Conservation (phyloP, 148 eudicot genomes). For the Rhododendron ferrugineum region DNA sequence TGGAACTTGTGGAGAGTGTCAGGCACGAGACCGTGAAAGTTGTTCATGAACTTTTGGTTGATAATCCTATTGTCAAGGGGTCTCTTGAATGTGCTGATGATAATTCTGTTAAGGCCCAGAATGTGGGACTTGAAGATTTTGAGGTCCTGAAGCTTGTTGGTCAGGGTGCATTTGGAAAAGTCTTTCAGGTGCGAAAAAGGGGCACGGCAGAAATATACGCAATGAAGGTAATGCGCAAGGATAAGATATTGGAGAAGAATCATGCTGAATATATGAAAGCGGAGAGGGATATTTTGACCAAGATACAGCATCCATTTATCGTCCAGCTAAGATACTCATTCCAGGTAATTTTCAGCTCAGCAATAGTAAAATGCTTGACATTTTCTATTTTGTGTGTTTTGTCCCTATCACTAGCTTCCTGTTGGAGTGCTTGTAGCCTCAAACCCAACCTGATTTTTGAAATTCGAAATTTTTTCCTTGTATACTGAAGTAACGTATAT, state of each 20-base stretch:
- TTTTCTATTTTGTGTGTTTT: neutral
- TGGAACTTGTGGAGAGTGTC: slow-evolving; percentile 27
- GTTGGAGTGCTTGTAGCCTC: neutral
- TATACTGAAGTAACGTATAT: neutral
- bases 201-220: slow-evolving; percentile 80
- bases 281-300: slow-evolving; percentile 88
- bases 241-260: slow-evolving; percentile 82
- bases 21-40: slow-evolving; percentile 23
- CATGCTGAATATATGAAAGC: slow-evolving; percentile 93
- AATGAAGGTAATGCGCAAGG: slow-evolving; percentile 97
- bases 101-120: slow-evolving; percentile 25
- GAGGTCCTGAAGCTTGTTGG: slow-evolving; percentile 80
- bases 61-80: slow-evolving; percentile 21
- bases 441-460: neutral
- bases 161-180: slow-evolving; percentile 88
- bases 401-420: neutral
- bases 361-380: neutral
- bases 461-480: neutral
- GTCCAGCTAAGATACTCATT: slow-evolving; percentile 92
- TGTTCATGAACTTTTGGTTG: slow-evolving; percentile 27
- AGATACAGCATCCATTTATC: slow-evolving; percentile 76
- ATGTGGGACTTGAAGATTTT: slow-evolving; percentile 76
- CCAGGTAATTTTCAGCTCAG: slow-evolving; percentile 47
- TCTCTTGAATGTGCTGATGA: slow-evolving; percentile 19
- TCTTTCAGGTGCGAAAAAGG: slow-evolving; percentile 70